A percentile compares a stretch with the other conserved stretches of the same genome.
Evolutionary conservation across 2,329 filamentous ascomycete genomes (phyloP).

Genomic region (Ophiostoma sp.): DNA sequence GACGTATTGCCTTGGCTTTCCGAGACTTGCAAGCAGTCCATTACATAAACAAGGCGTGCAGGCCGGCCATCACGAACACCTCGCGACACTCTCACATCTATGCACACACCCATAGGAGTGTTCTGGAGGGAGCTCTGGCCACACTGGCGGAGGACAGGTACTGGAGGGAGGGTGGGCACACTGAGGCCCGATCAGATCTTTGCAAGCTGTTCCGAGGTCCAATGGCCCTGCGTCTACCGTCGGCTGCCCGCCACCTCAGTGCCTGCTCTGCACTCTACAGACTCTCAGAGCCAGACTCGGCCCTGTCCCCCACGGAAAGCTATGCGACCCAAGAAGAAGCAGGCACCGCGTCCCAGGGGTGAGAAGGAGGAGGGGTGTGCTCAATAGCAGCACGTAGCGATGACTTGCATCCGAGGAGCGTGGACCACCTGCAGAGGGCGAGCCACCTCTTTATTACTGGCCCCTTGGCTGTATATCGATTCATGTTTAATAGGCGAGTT

Average conservation of each 20-base stretch:
- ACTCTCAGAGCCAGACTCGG: background rate
- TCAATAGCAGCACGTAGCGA: background rate
- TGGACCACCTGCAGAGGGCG: background rate
- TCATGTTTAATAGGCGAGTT: background rate
- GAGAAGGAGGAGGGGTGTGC: background rate
- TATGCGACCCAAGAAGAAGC: background rate
- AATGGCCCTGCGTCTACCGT: background rate
- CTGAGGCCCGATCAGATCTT: background rate
- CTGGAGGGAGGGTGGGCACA: conserved; percentile 1
- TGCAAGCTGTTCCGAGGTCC: background rate
- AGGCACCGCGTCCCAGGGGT: background rate
- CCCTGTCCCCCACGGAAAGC: background rate
- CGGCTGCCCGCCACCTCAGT: background rate
- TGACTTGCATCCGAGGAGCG: conserved; percentile 2
- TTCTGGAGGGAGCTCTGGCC: background rate
- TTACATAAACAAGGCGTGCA: background rate
- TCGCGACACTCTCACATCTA: background rate
- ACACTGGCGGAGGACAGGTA: background rate
- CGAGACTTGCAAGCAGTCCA: too few relatives aligned
- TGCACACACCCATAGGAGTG: background rate
- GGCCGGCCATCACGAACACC: background rate
- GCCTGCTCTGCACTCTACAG: background rate
- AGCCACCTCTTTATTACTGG: background rate
- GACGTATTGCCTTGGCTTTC: too few relatives aligned
- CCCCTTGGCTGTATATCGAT: background rate